Conservation (phyloP, 257 asterid genomes). For the Solanum ossicruentum region DNA sequence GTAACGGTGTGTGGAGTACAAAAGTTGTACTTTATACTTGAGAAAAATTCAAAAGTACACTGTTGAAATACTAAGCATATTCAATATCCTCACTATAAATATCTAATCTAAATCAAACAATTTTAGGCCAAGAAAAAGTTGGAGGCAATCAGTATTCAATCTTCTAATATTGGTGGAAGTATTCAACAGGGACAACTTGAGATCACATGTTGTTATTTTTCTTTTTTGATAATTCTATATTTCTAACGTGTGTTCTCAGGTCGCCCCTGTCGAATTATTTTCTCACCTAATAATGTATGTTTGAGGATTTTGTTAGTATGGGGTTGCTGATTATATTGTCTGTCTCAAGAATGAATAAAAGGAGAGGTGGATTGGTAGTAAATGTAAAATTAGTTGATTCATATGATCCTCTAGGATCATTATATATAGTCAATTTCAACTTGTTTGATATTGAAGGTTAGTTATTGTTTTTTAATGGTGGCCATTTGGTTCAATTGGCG, state of each 20-base stretch:
- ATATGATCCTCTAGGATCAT: background rate
- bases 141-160: background rate
- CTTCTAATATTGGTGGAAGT: background rate
- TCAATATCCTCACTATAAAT: background rate
- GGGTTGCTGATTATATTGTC: background rate
- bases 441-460: background rate
- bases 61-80: background rate
- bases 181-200: background rate
- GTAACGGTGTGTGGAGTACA: background rate
- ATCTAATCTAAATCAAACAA: background rate
- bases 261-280: background rate
- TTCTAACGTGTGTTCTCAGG: background rate
- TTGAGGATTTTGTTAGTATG: background rate
- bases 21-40: background rate
- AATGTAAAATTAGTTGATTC: background rate
- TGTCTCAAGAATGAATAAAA: background rate
- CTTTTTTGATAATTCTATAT: background rate
- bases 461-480: too few species aligned
- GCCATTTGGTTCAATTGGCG: too few species aligned
- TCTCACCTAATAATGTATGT: background rate
- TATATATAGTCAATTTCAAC: background rate
- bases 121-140: background rate
- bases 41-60: background rate
- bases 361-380: background rate
- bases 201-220: background rate